Evolutionary conservation across 139 green algal species (phyloP), one percentile per base, ranked within the genome.

Genomic region (Asterochloris erici): DNA sequence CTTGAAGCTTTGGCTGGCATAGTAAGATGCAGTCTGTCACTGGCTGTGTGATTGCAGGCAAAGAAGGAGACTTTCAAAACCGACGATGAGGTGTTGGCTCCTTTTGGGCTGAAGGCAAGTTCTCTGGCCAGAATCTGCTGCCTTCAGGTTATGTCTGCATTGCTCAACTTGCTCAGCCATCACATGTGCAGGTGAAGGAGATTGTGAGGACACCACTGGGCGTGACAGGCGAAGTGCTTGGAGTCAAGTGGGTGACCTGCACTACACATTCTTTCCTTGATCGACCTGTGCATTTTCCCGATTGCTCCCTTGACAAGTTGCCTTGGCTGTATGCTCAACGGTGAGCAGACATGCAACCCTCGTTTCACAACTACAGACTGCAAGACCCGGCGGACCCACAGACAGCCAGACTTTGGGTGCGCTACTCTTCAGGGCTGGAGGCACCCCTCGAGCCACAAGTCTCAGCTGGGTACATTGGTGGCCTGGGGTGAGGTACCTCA

Each of bases 341-440:
- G 38, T 54, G 38, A 54, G 38, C 38, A 54, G 38, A 54, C 4
- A 54, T 2, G 38, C 38, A 54, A 54, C 38, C 38, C 6, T 54
- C 4, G 38, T 6, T 54, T 54, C 6, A 54, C 6, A 6, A 2
- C 38, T 54, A 54, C 38, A 54, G 38, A 54, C 38, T 54, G 38
- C 38, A 54, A 54, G 38, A 80, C 60, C 14, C 76, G 23, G 68
- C 76, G 23, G 60, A 80, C 60, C 76, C 76, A 69, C 60, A 80
- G 24, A 80, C 76, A n/a, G 76, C 76, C 61, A 80, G 76, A 69
- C 60, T 80, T 11, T 80, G 76, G 76, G 76, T 80, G 21, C 60
- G 60, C 47, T 80, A 80, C 60, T 70, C 14, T 21, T 80, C 76
- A 63, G 76, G 76, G 10, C 76, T 80, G 38, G 76, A 80, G 47